phyloP scores from a whole-genome alignment of 371 early-diverging fungal genomes.

The Zancudomyces culisetae region DNA sequence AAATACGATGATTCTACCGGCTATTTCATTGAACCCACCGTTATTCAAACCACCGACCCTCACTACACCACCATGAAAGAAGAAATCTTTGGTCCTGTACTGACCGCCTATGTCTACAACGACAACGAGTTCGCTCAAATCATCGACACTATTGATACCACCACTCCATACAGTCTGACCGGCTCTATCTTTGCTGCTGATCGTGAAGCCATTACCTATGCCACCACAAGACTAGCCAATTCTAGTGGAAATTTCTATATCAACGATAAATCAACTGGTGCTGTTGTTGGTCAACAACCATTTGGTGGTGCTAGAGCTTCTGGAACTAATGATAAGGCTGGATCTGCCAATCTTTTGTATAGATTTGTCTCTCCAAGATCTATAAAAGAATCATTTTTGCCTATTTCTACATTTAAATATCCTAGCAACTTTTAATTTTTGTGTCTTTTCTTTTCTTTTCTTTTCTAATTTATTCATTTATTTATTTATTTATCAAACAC shows the following conservation, averaged over 20 bases:
- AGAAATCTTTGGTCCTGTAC: slow-evolving; percentile 96
- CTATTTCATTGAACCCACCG: slow-evolving; percentile 82
- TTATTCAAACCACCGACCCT: slow-evolving; percentile 73
- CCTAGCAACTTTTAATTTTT: slow-evolving; percentile 88
- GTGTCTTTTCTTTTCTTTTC: no score
- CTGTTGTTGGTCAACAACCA: slow-evolving; percentile 95
- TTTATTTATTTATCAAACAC: not conserved
- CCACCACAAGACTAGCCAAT: slow-evolving; percentile 59
- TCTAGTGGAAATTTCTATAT: slow-evolving; percentile 96
- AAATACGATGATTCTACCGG: slow-evolving; percentile 64
- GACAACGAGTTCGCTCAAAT: slow-evolving; percentile 52
- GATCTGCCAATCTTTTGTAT: slow-evolving; percentile 38
- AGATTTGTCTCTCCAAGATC: slow-evolving; percentile 88
- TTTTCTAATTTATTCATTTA: no score
- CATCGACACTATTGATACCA: slow-evolving; percentile 54
- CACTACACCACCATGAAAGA: slow-evolving; percentile 70
- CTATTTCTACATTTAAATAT: slow-evolving; percentile 53
- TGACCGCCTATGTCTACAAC: slow-evolving; percentile 82
- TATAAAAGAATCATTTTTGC: slow-evolving; percentile 90
- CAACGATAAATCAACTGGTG: slow-evolving; percentile 96
- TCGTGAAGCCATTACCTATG: slow-evolving; percentile 52
- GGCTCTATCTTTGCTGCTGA: slow-evolving; percentile 76
- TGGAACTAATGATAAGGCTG: slow-evolving; percentile 98
- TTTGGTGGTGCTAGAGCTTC: slow-evolving; percentile 90
- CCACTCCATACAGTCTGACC: slow-evolving; percentile 78